phyloP scores from a whole-genome alignment of 345 rosid species.

The Adansonia digitata region DNA sequence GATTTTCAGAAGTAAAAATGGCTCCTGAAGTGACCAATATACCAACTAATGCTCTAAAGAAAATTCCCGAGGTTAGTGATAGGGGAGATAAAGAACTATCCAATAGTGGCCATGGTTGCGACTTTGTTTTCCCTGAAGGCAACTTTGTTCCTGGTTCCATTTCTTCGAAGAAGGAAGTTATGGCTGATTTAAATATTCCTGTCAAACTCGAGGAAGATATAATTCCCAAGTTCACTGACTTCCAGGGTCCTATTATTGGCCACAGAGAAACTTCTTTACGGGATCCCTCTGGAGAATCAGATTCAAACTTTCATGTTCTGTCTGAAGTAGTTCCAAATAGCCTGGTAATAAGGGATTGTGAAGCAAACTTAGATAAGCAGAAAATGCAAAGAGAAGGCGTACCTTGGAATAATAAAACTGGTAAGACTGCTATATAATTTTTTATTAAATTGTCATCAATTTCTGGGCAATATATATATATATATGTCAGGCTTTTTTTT shows the following conservation, averaged over 20 bases:
- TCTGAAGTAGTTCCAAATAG: background rate
- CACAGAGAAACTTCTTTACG: background rate
- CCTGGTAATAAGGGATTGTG: conserved; percentile 12
- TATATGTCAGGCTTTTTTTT: background rate
- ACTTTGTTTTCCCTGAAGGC: conserved; percentile 8
- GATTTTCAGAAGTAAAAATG: conserved; percentile 15
- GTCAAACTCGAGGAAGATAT: conserved; percentile 29
- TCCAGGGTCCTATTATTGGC: conserved; percentile 21
- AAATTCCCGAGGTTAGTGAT: conserved; percentile 16
- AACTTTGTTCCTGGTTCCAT: background rate
- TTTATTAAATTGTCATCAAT: background rate
- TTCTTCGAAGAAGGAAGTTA: conserved; percentile 7
- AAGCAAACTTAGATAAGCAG: conserved; percentile 12
- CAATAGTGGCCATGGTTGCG: background rate
- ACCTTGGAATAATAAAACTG: conserved; percentile 22
- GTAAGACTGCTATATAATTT: conserved; percentile 12
- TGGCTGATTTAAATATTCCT: conserved; percentile 52
- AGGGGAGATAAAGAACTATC: conserved; percentile 10
- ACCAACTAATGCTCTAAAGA: conserved; percentile 15
- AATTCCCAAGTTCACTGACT: conserved; percentile 16
- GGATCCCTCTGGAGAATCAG: conserved; percentile 10
- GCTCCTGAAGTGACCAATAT: conserved; percentile 7
- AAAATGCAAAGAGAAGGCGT: background rate
- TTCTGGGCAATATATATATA: background rate
- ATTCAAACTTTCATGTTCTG: conserved; percentile 11